phyloP scores from a whole-genome alignment of 805 yeast genomes.

The Pichia exigua region DNA sequence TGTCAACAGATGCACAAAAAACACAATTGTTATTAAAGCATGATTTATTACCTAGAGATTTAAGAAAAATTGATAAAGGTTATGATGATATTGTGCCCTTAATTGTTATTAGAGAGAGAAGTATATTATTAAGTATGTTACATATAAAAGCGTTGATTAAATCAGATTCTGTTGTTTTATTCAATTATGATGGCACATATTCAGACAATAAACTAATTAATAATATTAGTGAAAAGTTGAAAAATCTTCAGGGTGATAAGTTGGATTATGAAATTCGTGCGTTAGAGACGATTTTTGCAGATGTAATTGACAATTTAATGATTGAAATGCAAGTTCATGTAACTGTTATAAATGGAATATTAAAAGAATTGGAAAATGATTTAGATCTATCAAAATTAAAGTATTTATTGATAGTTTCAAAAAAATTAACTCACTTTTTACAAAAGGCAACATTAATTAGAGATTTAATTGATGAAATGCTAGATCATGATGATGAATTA shows the following conservation, averaged over 20 bases:
- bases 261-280: slow-evolving; percentile 90
- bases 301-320: slow-evolving; percentile 68
- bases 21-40: slow-evolving; percentile 37
- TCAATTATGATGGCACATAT: slow-evolving; percentile 38
- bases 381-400: slow-evolving; percentile 75
- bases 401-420: slow-evolving; percentile 73
- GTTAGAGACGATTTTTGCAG: slow-evolving; percentile 75
- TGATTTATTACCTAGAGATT: slow-evolving; percentile 44
- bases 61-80: slow-evolving; percentile 42
- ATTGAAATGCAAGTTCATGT: slow-evolving; percentile 84
- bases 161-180: slow-evolving; percentile 44
- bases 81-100: slow-evolving; percentile 51
- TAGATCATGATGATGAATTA: slow-evolving; percentile 83
- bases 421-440: slow-evolving; percentile 73
- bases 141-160: slow-evolving; percentile 47
- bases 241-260: slow-evolving; percentile 26
- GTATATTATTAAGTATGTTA: slow-evolving; percentile 40
- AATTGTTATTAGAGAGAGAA: slow-evolving; percentile 38
- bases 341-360: slow-evolving; percentile 63
- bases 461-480: slow-evolving; percentile 74
- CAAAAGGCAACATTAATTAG: slow-evolving; percentile 79
- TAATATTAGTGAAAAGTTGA: slow-evolving; percentile 34
- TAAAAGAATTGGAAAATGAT: slow-evolving; percentile 71
- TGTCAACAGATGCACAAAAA: slow-evolving; percentile 38
- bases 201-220: slow-evolving; percentile 38